phyloP scores from a whole-genome alignment of 2,329 filamentous ascomycete species.

The Talaromyces sp. region DNA sequence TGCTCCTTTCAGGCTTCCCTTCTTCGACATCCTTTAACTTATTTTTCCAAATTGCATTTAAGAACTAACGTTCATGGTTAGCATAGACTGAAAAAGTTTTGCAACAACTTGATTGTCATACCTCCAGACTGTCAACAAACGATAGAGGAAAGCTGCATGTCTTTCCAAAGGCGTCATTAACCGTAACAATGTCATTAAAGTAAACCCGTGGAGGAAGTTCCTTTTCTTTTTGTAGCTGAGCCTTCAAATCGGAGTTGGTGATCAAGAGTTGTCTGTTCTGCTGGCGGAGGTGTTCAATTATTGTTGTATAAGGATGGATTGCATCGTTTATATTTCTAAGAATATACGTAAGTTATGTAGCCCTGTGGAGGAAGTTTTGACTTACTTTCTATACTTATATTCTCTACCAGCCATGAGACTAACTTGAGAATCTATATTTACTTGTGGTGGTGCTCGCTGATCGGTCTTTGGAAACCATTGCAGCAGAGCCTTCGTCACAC shows the following conservation, averaged over 20 bases:
- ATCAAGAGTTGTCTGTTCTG: neutral
- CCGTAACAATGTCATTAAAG: neutral
- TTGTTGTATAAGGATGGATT: neutral
- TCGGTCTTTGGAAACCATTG: neutral
- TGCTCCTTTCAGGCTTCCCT: neutral
- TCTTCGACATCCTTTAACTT: neutral
- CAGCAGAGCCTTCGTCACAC: neutral
- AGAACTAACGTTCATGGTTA: constrained; percentile 1
- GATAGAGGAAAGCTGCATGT: neutral
- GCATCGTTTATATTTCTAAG: neutral
- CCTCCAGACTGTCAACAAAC: constrained; percentile 10
- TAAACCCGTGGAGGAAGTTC: neutral
- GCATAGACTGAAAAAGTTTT: too few relatives aligned
- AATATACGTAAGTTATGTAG: neutral
- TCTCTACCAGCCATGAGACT: neutral
- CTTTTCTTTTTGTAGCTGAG: neutral
- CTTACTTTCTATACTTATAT: neutral
- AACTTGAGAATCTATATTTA: too few relatives aligned
- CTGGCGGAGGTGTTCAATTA: neutral
- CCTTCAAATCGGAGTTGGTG: neutral
- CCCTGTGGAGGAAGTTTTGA: neutral
- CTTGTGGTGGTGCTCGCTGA: too few relatives aligned
- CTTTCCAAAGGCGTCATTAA: constrained; percentile 3
- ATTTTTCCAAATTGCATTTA: neutral
- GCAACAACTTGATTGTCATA: too few relatives aligned